Evolutionary conservation across 805 yeast species (phyloP).

Genomic region (Barnettozyma sucrosica): DNA sequence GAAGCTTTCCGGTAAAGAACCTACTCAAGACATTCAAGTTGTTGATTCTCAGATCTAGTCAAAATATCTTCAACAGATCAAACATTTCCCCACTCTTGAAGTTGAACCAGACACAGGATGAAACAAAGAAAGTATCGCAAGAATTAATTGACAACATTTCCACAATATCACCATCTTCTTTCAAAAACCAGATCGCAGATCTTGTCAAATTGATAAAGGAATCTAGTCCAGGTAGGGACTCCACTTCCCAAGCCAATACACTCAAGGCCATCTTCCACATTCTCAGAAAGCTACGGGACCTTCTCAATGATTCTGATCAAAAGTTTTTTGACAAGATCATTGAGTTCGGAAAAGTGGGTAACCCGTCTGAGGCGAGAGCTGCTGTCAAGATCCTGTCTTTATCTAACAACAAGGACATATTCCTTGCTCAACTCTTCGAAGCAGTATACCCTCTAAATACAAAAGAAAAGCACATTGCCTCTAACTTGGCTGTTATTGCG

Average conservation of each 20-base stretch:
- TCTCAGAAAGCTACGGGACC: slow-evolving; percentile 43
- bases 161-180: slow-evolving; percentile 51
- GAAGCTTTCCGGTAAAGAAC: slow-evolving; percentile 36
- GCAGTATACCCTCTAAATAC: slow-evolving; percentile 46
- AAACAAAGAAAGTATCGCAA: slow-evolving; percentile 35
- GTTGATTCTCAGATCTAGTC: slow-evolving; percentile 55
- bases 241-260: slow-evolving; percentile 25
- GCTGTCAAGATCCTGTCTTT: slow-evolving; percentile 53
- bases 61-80: slow-evolving; percentile 58
- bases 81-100: slow-evolving; percentile 52
- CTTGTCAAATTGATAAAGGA: slow-evolving; percentile 37
- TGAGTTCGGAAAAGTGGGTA: slow-evolving; percentile 44
- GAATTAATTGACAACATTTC: slow-evolving; percentile 57
- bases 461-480: slow-evolving; percentile 35
- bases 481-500: slow-evolving; percentile 55
- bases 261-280: slow-evolving; percentile 59
- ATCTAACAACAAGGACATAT: slow-evolving; percentile 36
- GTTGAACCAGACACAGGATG: slow-evolving; percentile 28
- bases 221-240: slow-evolving; percentile 20
- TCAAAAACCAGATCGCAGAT: slow-evolving; percentile 52
- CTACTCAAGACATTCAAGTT: slow-evolving; percentile 50
- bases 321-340: slow-evolving; percentile 40
- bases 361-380: slow-evolving; percentile 58
- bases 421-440: slow-evolving; percentile 34
- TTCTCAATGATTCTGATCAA: slow-evolving; percentile 37